Base-by-base conservation (phyloP, 345 rosid genomes). In the Eucalyptus lansdowneana region DNA sequence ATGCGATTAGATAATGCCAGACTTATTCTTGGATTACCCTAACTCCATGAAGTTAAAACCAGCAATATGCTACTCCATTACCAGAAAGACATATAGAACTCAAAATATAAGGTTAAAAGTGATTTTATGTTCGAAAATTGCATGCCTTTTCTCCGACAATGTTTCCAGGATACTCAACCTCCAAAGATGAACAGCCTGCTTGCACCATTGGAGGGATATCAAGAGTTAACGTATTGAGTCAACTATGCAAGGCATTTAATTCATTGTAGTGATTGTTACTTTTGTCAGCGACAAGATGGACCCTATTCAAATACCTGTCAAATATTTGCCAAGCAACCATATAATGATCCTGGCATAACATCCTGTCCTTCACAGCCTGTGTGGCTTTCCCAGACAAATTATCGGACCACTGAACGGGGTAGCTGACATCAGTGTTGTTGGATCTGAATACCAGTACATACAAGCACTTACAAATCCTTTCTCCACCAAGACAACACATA, bases 311-410 rank as follows among this genome's bases (percentile, higher is more conserved):
- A 50, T 96, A 92, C 93, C 95, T 97, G 90, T 93, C 93, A 87
- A 97, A 95, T 50, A 95, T 92, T 93, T 95, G 98, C 94, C 94
- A 92, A 14, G 98, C 97, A 87, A 92, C 95, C 90, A 88, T 91
- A 76, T 94, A 94, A 91, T 95, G 96, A 91, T 96, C 95, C 87
- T 91, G 93, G 86, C 97, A 95, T 80, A 90, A 92, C 94, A 95
- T 94, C n/a, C 97, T 97, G 90, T 96, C 97, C 88, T 93, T 97
- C 44, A 95, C 99, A 89, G 94, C 98, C 90, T 96, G 96, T 94
- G 96, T 92, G 15, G 97, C 97, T 87, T 94, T 93, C 90, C 93
- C 94, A 90, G 95, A 94, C 94, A 97, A 91, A 91, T 95, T 96
- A 91, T 94, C 97, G 49, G 93, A 92, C 98, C 97, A 89, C 86